Percentiles rank a stretch among this genome's conserved stretches.
phyloP scores from a whole-genome alignment of 2,329 filamentous ascomycete genomes.

The Elsinoe australis region DNA sequence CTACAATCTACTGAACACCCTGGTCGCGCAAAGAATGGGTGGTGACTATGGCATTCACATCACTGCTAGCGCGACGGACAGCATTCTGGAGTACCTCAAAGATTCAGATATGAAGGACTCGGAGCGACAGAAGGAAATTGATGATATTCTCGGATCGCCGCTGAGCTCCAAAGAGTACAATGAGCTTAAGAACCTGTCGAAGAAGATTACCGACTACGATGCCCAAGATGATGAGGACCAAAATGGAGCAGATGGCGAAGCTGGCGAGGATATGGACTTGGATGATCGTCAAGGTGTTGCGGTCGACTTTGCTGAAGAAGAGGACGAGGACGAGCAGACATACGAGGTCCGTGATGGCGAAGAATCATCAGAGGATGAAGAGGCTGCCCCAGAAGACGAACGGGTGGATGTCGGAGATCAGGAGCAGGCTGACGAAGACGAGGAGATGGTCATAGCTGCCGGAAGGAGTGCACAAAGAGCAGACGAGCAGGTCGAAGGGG shows the following conservation, averaged over 20 bases:
- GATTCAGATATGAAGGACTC: constrained; percentile 94
- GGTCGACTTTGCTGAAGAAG: constrained; percentile 89
- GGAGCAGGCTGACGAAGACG: constrained; percentile 60
- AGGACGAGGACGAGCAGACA: constrained; percentile 70
- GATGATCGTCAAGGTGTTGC: constrained; percentile 95
- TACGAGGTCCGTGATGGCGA: constrained; percentile 82
- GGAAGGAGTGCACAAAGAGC: constrained; percentile 19
- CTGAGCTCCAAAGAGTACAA: constrained; percentile 90
- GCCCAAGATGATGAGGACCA: constrained; percentile 92
- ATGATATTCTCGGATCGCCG: constrained; percentile 79
- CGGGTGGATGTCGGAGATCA: constrained; percentile 40
- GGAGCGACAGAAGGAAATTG: constrained; percentile 96
- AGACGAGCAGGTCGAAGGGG: constrained; percentile 41
- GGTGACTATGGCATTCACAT: constrained; percentile 91
- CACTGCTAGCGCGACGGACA: constrained; percentile 88
- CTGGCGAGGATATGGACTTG: constrained; percentile 63
- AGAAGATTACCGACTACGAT: constrained; percentile 98
- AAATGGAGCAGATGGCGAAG: constrained; percentile 59
- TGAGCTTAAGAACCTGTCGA: constrained; percentile 88
- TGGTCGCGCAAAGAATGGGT: constrained; percentile 79
- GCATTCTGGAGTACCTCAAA: constrained; percentile 82
- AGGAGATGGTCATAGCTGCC: constrained; percentile 73
- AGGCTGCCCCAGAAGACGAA: constrained; percentile 20
- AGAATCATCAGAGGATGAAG: constrained; percentile 61
- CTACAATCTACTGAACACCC: constrained; percentile 88